phyloP scores from a whole-genome alignment of 2,329 filamentous ascomycete species.

The Sporothrix dimorphospora region DNA sequence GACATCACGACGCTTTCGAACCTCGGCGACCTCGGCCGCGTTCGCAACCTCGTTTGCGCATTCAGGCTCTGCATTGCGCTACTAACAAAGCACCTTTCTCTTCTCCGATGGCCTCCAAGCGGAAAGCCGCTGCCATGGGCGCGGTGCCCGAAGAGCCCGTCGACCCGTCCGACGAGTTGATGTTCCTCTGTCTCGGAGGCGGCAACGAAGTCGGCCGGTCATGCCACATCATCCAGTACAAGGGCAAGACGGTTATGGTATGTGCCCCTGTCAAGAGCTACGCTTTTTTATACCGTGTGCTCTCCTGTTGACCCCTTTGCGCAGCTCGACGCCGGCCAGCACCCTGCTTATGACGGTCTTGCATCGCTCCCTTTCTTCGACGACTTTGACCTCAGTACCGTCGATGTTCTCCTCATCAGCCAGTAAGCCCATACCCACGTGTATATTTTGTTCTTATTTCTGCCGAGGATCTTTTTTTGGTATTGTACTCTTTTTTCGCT shows the following conservation, averaged over 20 bases:
- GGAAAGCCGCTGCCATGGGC: conserved; percentile 79
- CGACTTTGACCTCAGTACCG: conserved; percentile 95
- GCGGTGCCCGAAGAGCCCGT: conserved; percentile 78
- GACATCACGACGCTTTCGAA: background rate
- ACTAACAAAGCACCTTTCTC: background rate
- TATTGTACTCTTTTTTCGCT: background rate
- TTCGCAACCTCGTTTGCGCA: background rate
- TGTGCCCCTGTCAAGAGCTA: conserved; percentile 36
- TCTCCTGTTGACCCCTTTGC: conserved; percentile 28
- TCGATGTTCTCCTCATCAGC: conserved; percentile 96
- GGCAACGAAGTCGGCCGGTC: conserved; percentile 97
- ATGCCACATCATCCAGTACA: conserved; percentile 98
- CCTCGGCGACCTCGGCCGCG: background rate
- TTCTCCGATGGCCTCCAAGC: conserved; percentile 80
- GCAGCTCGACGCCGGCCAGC: conserved; percentile 94
- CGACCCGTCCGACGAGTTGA: conserved; percentile 90
- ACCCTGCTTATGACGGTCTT: conserved; percentile 93
- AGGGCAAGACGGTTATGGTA: conserved; percentile 99
- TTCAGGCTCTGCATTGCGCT: background rate
- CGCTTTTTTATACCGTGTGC: background rate
- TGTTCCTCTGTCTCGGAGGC: conserved; percentile 90
- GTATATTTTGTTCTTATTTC: background rate
- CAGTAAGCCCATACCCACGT: conserved; percentile 72
- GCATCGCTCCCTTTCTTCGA: conserved; percentile 96
- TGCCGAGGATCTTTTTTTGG: background rate